phyloP scores from a whole-genome alignment of 805 yeast species.

The Starmerella etchellsii region DNA sequence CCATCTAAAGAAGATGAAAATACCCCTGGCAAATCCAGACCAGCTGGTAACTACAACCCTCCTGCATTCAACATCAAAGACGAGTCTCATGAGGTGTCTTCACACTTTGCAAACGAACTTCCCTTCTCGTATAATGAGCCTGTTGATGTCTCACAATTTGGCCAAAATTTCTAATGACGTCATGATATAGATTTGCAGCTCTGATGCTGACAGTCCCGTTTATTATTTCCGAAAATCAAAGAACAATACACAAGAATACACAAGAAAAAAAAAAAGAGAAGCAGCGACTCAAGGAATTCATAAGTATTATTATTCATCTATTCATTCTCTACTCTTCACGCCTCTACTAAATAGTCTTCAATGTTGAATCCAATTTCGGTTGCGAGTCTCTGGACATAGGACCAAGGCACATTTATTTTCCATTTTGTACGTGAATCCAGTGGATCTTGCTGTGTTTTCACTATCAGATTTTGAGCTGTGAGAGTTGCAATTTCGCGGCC shows the following conservation, averaged over 20 bases:
- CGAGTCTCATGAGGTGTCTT: not conserved
- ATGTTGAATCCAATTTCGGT: conserved; percentile 54
- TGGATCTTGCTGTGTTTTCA: conserved; percentile 36
- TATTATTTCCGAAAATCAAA: too few species aligned
- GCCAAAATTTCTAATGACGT: conserved; percentile 2
- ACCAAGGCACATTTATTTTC: conserved; percentile 67
- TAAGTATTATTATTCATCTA: not conserved
- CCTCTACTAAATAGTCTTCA: conserved; percentile 43
- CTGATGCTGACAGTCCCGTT: too few species aligned
- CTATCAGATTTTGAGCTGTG: conserved; percentile 39
- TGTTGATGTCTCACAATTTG: conserved; percentile 3
- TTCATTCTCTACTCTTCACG: not conserved
- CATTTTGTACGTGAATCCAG: conserved; percentile 60
- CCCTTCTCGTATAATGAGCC: conserved; percentile 1
- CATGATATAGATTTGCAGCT: too few species aligned
- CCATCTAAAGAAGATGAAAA: not conserved
- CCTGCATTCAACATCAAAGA: not conserved
- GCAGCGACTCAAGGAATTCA: too few species aligned
- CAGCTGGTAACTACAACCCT: not conserved
- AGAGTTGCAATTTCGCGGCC: conserved; percentile 47
- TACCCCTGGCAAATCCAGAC: not conserved
- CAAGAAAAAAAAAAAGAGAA: too few species aligned
- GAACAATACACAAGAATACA: too few species aligned
- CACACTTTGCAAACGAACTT: not conserved
- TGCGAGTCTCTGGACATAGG: conserved; percentile 46